These are phyloP conservation scores for Parietaria judaica DNA, from an alignment of 306 rosid genomes.

Conservation along the genomic window DNA sequence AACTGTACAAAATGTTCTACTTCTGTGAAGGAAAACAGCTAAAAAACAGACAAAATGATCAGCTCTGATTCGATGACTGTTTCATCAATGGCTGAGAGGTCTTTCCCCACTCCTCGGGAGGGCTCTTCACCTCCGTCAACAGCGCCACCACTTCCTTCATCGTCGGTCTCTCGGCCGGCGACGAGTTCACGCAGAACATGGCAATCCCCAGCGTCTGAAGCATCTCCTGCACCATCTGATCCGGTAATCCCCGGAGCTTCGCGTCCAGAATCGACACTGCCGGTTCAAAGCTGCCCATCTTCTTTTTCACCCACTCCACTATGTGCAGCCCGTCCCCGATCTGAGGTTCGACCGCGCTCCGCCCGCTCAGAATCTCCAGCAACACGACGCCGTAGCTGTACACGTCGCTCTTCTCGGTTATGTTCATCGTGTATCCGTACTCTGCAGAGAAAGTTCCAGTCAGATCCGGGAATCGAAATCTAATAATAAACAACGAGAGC, in stretches of 20 bases:
- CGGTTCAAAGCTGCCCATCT: slow-evolving; percentile 96
- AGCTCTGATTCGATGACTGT: slow-evolving; percentile 66
- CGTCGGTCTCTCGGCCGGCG: slow-evolving; percentile 75
- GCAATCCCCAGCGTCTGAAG: slow-evolving; percentile 98
- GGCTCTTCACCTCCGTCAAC: slow-evolving; percentile 80
- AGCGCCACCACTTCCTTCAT: slow-evolving; percentile 98
- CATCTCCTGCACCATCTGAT: slow-evolving; percentile 98
- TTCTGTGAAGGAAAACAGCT: slow-evolving; percentile 2
- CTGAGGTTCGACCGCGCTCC: slow-evolving; percentile 71
- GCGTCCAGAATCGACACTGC: slow-evolving; percentile 70
- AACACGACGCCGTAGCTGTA: slow-evolving; percentile 93
- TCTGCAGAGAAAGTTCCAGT: slow-evolving; percentile 35
- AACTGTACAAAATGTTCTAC: too few species aligned
- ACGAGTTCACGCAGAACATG: slow-evolving; percentile 92
- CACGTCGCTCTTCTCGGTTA: slow-evolving; percentile 97
- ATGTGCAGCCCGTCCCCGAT: slow-evolving; percentile 84
- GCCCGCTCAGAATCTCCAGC: slow-evolving; percentile 83
- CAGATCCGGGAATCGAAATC: too few species aligned
- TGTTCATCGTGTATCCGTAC: slow-evolving; percentile 96
- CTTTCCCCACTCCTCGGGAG: slow-evolving; percentile 81
- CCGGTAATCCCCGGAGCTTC: slow-evolving; percentile 84
- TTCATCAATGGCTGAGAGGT: slow-evolving; percentile 94
- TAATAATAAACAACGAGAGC: background rate
- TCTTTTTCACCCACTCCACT: slow-evolving; percentile 97
- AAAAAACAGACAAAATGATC: slow-evolving; percentile 1